Conservation (phyloP, 2,329 filamentous ascomycete species). For the Verticillium zaregamsianum region DNA sequence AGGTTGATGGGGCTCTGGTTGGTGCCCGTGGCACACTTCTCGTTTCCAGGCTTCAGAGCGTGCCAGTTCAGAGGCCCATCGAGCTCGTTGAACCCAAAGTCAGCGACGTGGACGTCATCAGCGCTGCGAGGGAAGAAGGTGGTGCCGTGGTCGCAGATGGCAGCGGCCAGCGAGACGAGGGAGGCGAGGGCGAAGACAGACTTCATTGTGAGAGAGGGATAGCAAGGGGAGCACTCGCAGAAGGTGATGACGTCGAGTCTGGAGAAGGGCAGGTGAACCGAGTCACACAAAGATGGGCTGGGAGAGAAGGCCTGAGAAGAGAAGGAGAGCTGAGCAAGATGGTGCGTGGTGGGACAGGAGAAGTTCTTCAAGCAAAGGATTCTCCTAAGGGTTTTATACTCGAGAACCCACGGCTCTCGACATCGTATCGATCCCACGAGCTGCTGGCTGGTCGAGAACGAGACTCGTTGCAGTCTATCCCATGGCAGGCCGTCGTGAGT, state of each 20-base stretch:
- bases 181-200: constrained; percentile 10
- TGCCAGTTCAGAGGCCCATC: constrained; percentile 51
- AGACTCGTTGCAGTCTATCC: neutral
- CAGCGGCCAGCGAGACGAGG: constrained; percentile 15
- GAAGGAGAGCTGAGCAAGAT: neutral
- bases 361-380: neutral
- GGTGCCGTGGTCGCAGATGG: constrained; percentile 30
- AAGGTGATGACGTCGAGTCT: neutral
- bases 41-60: constrained; percentile 36
- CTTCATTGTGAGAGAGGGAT: constrained; percentile 14
- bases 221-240: neutral
- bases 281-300: neutral
- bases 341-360: neutral
- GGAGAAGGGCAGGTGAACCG: neutral
- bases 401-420: neutral
- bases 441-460: neutral
- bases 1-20: constrained; percentile 56
- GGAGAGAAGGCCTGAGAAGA: neutral
- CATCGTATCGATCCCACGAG: neutral
- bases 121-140: constrained; percentile 22
- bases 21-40: constrained; percentile 41
- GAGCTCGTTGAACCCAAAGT: constrained; percentile 35
- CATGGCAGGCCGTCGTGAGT: neutral
- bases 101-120: constrained; percentile 21
- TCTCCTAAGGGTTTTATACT: neutral